phyloP scores from a whole-genome alignment of 495 filamentous ascomycete genomes.

The Podospora pseudoanserina region DNA sequence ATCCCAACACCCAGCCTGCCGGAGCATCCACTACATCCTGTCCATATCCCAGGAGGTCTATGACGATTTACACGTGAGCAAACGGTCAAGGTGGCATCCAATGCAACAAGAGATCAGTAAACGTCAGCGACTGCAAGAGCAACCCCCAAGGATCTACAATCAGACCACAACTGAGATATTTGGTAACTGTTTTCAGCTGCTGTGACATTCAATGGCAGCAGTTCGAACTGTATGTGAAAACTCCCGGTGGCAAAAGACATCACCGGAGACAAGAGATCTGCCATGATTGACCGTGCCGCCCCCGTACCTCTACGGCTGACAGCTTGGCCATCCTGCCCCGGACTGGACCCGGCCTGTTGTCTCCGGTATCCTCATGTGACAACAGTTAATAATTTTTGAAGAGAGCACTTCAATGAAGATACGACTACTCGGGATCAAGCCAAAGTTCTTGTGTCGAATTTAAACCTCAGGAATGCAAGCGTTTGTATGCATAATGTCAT shows the following conservation, averaged over 20 bases:
- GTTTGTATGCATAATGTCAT: not conserved
- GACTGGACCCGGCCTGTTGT: not conserved
- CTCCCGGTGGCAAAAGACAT: not conserved
- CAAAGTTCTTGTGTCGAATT: not conserved
- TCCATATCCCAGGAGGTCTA: not conserved
- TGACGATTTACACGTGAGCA: not conserved
- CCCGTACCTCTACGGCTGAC: not conserved
- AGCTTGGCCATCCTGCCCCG: not conserved
- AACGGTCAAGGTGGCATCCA: not conserved
- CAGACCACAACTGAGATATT: not conserved
- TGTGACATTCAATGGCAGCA: not conserved
- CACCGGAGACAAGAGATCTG: not conserved
- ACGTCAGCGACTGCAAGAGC: not conserved
- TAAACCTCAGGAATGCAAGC: not conserved
- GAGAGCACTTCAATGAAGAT: no score
- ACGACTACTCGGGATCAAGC: no score
- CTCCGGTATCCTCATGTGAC: not conserved
- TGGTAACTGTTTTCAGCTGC: no score
- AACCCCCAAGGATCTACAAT: no score
- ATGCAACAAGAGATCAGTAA: not conserved
- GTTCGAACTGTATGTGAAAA: no score
- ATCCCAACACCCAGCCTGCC: not conserved
- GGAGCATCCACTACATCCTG: not conserved
- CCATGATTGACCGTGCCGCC: not conserved
- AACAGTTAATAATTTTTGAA: no score